Evolutionary conservation across 192 early-diverging fungal genomes (phyloP), one percentile per base, ranked within the genome.

Genomic region (Geosiphon pyriformis): DNA sequence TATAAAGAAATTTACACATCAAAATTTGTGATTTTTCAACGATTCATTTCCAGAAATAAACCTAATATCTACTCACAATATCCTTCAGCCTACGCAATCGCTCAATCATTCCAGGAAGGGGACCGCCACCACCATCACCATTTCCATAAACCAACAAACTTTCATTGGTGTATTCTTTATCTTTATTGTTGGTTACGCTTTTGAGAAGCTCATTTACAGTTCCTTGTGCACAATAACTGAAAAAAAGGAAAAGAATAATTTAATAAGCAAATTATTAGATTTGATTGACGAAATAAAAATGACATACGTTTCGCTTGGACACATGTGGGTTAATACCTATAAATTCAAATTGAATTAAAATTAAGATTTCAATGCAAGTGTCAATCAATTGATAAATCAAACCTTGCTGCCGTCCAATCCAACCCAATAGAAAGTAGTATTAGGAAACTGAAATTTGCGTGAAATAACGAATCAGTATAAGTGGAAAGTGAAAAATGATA

Each of bases 101-200:
- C 72, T 96, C 90, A 46, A 99, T 66, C 94, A 97, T 95, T 33
- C 75, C 77, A 31, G 82, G 73, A 1, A 84, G 73, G 4, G 94
- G 94, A 0, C 95, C 94, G 53, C 94, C 97, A 17, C 96, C 96
- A 48, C 97, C 97, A 74, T 99, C 95, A 37, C 97, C 95, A 72
- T 94, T 89, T 54, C 97, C 95, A 74, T 89, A 99, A n/a, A 94
- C 81, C 52, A 93, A 76, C 33, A 99, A 76, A 67, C 88, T 90
- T 68, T 93, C 82, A 74, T 93, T 94, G 20, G 85, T 85, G 76
- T 88, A 93, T 6, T 82, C 86, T 42, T 90, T 79, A 69, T 99
- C 94, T 67, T 87, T 88, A 81, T 99, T 91, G 74, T 94, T 94
- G 52, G 74, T 78, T 11, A 96, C 88, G 54, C 89, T 88, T 30